Evolutionary conservation across 352 stramenopile species (phyloP).

Genomic region (Globisporangium splendens): DNA sequence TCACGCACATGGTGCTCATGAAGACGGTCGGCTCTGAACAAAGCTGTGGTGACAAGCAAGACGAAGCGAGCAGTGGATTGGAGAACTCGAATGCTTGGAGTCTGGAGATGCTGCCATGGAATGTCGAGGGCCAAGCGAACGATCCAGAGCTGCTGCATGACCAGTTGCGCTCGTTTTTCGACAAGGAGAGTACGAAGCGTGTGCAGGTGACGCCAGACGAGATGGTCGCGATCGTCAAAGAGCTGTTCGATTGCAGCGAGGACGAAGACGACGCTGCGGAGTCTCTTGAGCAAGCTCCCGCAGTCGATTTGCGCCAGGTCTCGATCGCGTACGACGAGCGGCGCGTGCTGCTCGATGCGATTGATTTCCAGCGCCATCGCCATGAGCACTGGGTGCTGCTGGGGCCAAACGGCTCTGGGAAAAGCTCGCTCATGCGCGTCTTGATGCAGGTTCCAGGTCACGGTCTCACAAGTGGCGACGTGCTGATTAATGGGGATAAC

Average conservation of each 20-base stretch:
- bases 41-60: too few relatives aligned
- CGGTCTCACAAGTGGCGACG: constrained; percentile 37
- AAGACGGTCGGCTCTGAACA: too few relatives aligned
- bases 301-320: constrained; percentile 40
- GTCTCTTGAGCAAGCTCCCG: neutral
- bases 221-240: constrained; percentile 29
- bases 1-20: constrained; percentile 57
- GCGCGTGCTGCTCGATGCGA: constrained; percentile 42
- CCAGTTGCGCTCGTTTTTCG: constrained; percentile 30
- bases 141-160: constrained; percentile 29
- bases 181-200: constrained; percentile 29
- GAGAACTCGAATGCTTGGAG: too few relatives aligned
- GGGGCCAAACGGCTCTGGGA: constrained; percentile 70
- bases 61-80: too few relatives aligned
- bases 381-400: constrained; percentile 68
- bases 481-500: constrained; percentile 24
- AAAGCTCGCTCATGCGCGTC: constrained; percentile 75
- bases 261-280: too few relatives aligned
- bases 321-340: constrained; percentile 55
- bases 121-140: constrained; percentile 18
- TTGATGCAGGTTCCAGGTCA: constrained; percentile 59
- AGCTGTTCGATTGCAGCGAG: constrained; percentile 29
- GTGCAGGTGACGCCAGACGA: constrained; percentile 27
- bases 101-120: constrained; percentile 41
- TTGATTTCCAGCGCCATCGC: constrained; percentile 46